These are phyloP conservation scores for Tricholoma hemisulphureum DNA, from an alignment of 768 basidiomycete genomes.

Conservation along the genomic window DNA sequence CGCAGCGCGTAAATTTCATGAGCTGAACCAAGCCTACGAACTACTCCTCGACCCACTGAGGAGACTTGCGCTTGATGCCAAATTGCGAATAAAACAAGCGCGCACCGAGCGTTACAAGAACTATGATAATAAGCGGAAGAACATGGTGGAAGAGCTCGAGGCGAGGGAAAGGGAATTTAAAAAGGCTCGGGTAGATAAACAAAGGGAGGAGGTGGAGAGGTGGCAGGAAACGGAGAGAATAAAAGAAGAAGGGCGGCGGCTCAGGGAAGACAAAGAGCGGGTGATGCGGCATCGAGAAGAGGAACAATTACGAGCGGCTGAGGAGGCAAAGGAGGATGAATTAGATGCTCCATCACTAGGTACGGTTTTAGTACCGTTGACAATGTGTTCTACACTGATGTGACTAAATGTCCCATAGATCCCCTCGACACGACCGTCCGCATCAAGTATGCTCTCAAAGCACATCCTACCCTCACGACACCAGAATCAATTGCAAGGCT, in stretches of 20 bases:
- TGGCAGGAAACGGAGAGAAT: slow-evolving; percentile 68
- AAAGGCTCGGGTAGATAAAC: slow-evolving; percentile 62
- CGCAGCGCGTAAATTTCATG: slow-evolving; percentile 76
- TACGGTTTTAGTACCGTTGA: slow-evolving; percentile 21
- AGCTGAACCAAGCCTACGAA: slow-evolving; percentile 78
- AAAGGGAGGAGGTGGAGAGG: slow-evolving; percentile 51
- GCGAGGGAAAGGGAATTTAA: slow-evolving; percentile 76
- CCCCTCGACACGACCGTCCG: slow-evolving; percentile 73
- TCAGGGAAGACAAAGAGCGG: slow-evolving; percentile 67
- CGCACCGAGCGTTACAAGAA: slow-evolving; percentile 66
- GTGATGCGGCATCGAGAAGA: slow-evolving; percentile 45
- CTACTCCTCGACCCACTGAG: slow-evolving; percentile 78
- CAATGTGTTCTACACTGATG: slow-evolving; percentile 1
- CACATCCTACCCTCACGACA: slow-evolving; percentile 57
- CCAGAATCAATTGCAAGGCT: slow-evolving; percentile 47
- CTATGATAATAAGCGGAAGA: slow-evolving; percentile 73
- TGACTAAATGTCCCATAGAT: slow-evolving; percentile 31
- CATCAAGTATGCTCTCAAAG: slow-evolving; percentile 62
- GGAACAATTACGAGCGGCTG: slow-evolving; percentile 34
- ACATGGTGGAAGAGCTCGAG: slow-evolving; percentile 74
- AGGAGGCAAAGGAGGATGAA: slow-evolving; percentile 36
- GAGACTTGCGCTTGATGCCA: slow-evolving; percentile 76
- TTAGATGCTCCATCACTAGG: slow-evolving; percentile 60
- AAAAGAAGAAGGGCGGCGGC: slow-evolving; percentile 67
- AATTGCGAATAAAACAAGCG: slow-evolving; percentile 67